phyloP scores from a whole-genome alignment of 2,329 filamentous ascomycete species.

The Trichoderma hamatum region DNA sequence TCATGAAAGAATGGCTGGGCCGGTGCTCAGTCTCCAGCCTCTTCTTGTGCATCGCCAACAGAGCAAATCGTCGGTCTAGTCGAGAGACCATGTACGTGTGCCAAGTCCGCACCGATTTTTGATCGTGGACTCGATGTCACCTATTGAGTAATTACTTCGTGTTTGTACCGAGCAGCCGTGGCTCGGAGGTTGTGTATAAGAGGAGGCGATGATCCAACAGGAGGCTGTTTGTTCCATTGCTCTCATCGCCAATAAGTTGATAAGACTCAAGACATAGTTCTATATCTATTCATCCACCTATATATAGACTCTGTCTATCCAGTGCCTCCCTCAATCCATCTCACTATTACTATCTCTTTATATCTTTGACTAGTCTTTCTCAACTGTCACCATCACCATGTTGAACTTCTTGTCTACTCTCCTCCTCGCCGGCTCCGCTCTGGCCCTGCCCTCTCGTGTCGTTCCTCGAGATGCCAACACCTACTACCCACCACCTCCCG shows the following conservation, averaged over 20 bases:
- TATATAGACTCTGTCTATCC: neutral
- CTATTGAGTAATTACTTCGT: neutral
- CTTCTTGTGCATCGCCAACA: constrained; percentile 11
- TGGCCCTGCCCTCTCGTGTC: constrained; percentile 32
- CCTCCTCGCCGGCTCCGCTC: constrained; percentile 34
- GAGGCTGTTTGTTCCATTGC: neutral
- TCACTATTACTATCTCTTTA: neutral
- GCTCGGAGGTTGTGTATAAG: constrained; percentile 6
- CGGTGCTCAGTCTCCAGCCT: constrained; percentile 17
- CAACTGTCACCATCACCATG: constrained; percentile 26
- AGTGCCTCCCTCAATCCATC: neutral
- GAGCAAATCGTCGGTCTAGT: neutral
- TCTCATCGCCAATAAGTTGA: neutral
- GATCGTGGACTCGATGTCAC: neutral
- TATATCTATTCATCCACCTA: neutral
- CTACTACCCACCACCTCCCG: neutral
- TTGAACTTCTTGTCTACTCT: constrained; percentile 31
- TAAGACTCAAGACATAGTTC: neutral
- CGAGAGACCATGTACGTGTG: neutral
- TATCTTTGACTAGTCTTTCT: neutral
- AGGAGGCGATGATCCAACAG: neutral
- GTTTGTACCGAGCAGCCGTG: neutral
- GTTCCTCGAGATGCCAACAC: constrained; percentile 15
- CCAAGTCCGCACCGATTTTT: neutral
- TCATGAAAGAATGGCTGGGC: constrained; percentile 27